Percentiles rank a stretch among this genome's conserved stretches.
These are phyloP conservation scores for Nakazawaea ishiwadae DNA, from an alignment of 805 yeast genomes.

Conservation along the genomic window DNA sequence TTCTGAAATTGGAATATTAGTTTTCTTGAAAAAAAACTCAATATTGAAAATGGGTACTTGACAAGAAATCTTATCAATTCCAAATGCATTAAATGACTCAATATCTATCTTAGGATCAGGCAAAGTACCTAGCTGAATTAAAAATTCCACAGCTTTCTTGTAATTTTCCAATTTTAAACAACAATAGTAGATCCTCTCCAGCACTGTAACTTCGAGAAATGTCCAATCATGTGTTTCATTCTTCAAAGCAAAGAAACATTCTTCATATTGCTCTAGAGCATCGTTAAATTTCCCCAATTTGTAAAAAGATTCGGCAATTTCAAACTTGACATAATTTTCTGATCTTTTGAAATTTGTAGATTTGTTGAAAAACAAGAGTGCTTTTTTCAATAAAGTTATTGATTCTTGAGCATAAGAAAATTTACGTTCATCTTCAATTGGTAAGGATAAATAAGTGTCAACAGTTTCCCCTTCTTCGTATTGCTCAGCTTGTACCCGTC, in stretches of 20 bases:
- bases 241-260: constrained; percentile 1
- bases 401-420: constrained; percentile 19
- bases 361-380: constrained; percentile 31
- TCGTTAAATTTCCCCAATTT: constrained; percentile 27
- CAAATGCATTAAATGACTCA: constrained; percentile 6
- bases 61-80: constrained; percentile 9
- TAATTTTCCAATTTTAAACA: constrained; percentile 26
- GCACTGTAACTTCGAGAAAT: constrained; percentile 25
- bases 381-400: constrained; percentile 28
- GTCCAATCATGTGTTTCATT: constrained; percentile 28
- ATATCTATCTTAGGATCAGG: constrained; percentile 7
- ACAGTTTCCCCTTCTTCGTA: constrained; percentile 1
- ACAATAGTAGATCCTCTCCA: constrained; percentile 34
- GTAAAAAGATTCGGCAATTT: constrained; percentile 46
- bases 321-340: constrained; percentile 39
- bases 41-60: constrained; percentile 18
- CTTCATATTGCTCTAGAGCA: constrained; percentile 35
- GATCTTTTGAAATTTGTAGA: constrained; percentile 33
- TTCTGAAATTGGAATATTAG: constrained; percentile 18
- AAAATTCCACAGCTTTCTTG: constrained; percentile 28
- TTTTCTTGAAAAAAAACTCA: constrained; percentile 16
- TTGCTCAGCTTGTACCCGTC: constrained; percentile 16
- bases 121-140: constrained; percentile 28
- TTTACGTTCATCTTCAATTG: constrained; percentile 18
- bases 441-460: constrained; percentile 26